phyloP scores from a whole-genome alignment of 2,329 filamentous ascomycete genomes.

The Orbilia javanica region DNA sequence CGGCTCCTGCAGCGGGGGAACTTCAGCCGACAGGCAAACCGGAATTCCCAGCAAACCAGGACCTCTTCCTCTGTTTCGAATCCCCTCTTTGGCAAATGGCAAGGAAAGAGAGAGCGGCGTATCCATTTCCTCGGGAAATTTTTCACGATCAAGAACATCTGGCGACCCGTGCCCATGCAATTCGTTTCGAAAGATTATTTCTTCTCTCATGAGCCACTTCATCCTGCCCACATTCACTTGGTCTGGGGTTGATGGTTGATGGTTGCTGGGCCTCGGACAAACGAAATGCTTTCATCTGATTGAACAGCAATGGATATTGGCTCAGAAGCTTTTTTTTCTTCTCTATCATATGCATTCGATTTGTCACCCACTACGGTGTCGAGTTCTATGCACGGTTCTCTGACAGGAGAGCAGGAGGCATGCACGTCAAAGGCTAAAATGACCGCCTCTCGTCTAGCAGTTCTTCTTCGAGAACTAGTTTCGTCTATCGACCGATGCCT shows the following conservation, averaged over 20 bases:
- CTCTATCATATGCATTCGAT: slow-evolving; percentile 13
- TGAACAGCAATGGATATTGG: slow-evolving; percentile 2
- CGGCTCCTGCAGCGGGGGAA: slow-evolving; percentile 41
- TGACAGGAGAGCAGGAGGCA: slow-evolving; percentile 26
- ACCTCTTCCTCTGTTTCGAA: slow-evolving; percentile 43
- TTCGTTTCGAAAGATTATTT: slow-evolving; percentile 24
- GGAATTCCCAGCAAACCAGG: slow-evolving; percentile 41
- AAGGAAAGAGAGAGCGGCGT: not conserved
- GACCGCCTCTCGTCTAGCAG: slow-evolving; percentile 54
- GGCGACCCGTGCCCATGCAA: slow-evolving; percentile 43
- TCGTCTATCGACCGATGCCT: slow-evolving; percentile 52
- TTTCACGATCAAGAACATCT: slow-evolving; percentile 37
- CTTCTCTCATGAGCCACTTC: not conserved
- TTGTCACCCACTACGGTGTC: slow-evolving; percentile 21
- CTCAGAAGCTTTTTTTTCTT: not conserved
- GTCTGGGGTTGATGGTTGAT: too few relatives aligned
- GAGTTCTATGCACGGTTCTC: slow-evolving; percentile 55
- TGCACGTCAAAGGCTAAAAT: slow-evolving; percentile 56
- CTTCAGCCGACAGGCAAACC: slow-evolving; percentile 55
- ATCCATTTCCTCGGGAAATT: slow-evolving; percentile 47
- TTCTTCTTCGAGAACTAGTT: slow-evolving; percentile 57
- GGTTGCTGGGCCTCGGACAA: not conserved
- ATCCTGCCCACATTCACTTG: not conserved
- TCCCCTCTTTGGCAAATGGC: slow-evolving; percentile 34
- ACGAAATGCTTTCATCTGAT: slow-evolving; percentile 15